phyloP scores from a whole-genome alignment of 2,329 filamentous ascomycete genomes.

The Thielaviopsis ethacetica region DNA sequence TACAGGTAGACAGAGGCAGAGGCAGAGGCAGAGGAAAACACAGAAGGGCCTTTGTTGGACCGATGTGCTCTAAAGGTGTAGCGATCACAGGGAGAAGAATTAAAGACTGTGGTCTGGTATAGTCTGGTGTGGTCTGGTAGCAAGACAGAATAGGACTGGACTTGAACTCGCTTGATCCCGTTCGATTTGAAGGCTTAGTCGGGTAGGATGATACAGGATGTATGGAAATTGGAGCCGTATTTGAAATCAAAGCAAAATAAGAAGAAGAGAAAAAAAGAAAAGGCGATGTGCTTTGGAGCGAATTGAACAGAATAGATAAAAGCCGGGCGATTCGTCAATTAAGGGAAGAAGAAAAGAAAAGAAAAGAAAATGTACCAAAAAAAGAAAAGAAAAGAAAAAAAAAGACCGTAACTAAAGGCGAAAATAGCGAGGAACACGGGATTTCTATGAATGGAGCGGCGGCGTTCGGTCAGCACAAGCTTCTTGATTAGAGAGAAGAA shows the following conservation, averaged over 20 bases:
- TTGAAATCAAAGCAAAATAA: not conserved
- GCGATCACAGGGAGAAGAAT: not conserved
- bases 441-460: not conserved
- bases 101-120: not conserved
- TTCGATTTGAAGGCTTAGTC: not conserved
- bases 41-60: not conserved
- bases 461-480: not conserved
- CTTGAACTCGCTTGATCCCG: not conserved
- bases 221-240: not conserved
- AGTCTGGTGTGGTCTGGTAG: too few relatives aligned
- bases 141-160: not conserved
- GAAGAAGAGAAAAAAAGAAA: not conserved
- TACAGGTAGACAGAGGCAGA: not conserved
- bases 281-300: not conserved
- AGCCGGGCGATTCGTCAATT: too few relatives aligned
- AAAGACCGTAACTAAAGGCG: not conserved
- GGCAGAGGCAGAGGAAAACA: too few relatives aligned
- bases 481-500: not conserved
- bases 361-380: not conserved
- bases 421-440: not conserved
- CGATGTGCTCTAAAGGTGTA: not conserved
- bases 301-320: not conserved
- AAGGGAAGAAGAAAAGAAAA: not conserved
- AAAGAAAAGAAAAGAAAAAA: not conserved
- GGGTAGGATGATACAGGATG: not conserved